These are phyloP conservation scores for Royoungia palumana DNA, from an alignment of 768 basidiomycete species.

Conservation along the genomic window DNA sequence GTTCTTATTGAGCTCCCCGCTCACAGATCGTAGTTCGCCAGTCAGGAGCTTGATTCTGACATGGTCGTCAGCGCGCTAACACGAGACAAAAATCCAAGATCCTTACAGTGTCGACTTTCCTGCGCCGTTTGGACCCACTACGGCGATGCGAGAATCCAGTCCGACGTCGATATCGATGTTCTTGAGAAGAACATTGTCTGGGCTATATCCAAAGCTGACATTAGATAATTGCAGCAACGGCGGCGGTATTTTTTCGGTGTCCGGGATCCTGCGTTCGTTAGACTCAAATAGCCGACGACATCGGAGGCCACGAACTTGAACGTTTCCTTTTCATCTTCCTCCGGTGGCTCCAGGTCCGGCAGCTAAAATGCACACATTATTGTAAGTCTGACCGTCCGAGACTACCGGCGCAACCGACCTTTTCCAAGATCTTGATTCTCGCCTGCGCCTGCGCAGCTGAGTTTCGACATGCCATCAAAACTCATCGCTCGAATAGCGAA, in stretches of 20 bases:
- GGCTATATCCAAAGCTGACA: conserved; percentile 83
- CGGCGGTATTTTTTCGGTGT: conserved; percentile 96
- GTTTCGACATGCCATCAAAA: conserved; percentile 3
- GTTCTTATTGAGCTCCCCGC: conserved; percentile 85
- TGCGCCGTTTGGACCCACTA: conserved; percentile 93
- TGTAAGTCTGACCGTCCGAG: not conserved
- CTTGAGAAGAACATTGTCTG: conserved; percentile 73
- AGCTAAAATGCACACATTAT: conserved; percentile 44
- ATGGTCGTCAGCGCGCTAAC: conserved; percentile 4
- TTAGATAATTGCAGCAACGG: conserved; percentile 91
- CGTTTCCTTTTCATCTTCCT: conserved; percentile 85
- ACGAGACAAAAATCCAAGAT: not conserved
- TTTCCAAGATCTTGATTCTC: conserved; percentile 75
- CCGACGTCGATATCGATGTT: conserved; percentile 87
- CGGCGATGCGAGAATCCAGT: conserved; percentile 90
- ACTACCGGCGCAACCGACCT: conserved; percentile 39
- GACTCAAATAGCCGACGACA: not conserved
- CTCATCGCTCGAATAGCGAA: not conserved
- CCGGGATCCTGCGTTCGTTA: conserved; percentile 66
- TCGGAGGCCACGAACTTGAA: conserved; percentile 60
- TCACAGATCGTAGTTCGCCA: conserved; percentile 19
- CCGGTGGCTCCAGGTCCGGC: conserved; percentile 90
- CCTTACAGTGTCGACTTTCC: conserved; percentile 93
- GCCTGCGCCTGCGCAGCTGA: conserved; percentile 84
- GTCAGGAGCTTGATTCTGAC: conserved; percentile 74